Conservation (phyloP, 495 filamentous ascomycete genomes). For the Penicillium arizonense region DNA sequence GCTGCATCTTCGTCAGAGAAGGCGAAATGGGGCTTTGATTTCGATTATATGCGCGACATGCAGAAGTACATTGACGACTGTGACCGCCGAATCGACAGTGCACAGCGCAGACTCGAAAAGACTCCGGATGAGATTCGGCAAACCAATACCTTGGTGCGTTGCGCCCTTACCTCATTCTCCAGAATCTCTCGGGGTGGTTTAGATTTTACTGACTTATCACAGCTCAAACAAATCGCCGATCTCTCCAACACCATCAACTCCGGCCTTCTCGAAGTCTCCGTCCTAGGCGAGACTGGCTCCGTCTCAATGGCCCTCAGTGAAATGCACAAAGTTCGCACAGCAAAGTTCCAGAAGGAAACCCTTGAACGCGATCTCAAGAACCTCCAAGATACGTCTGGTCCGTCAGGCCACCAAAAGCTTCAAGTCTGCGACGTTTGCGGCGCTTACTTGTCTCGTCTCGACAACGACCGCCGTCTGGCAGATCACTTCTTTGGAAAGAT, state of each 20-base stretch:
- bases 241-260: constrained; percentile 74
- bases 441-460: constrained; percentile 84
- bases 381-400: constrained; percentile 87
- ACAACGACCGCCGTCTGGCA: constrained; percentile 90
- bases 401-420: constrained; percentile 92
- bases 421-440: constrained; percentile 99
- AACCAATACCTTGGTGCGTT: constrained; percentile 76
- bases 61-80: constrained; percentile 95
- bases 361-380: constrained; percentile 87
- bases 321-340: constrained; percentile 76
- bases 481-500: constrained; percentile 99
- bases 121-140: constrained; percentile 96
- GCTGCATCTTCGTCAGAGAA: constrained; percentile 62
- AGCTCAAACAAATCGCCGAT: constrained; percentile 86
- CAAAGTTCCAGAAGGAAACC: constrained; percentile 78
- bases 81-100: constrained; percentile 87
- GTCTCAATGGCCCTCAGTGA: constrained; percentile 82
- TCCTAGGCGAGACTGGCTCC: constrained; percentile 78
- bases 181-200: neutral
- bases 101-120: constrained; percentile 90
- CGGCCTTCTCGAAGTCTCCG: constrained; percentile 79
- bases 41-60: constrained; percentile 95
- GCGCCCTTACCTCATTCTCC: neutral
- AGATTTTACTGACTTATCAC: neutral
- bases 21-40: constrained; percentile 82